Evolutionary conservation across 257 asterid genomes (phyloP).

Genomic region (Solanum piurae): DNA sequence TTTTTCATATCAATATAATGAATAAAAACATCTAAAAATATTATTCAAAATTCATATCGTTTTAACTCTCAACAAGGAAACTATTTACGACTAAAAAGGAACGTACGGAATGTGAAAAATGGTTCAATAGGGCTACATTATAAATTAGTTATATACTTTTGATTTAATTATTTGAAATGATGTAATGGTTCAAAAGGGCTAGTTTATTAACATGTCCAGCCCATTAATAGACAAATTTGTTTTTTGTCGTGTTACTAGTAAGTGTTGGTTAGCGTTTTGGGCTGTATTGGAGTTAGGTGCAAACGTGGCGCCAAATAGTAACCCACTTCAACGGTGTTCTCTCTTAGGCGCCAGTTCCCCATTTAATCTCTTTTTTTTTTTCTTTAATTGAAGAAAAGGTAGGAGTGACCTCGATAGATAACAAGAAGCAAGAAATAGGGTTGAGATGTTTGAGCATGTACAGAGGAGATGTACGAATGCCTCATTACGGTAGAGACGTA

Average conservation of each 20-base stretch:
- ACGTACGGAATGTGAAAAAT: neutral
- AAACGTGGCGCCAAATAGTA: conserved; percentile 12
- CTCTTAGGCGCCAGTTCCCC: conserved; percentile 12
- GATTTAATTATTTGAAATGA: neutral
- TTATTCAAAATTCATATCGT: no score
- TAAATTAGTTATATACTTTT: neutral
- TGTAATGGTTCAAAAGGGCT: neutral
- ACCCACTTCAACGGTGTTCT: conserved; percentile 18
- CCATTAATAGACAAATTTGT: no score
- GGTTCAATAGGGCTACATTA: neutral
- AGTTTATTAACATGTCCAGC: no score
- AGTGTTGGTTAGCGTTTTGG: neutral
- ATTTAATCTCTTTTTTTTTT: neutral
- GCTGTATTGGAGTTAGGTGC: neutral
- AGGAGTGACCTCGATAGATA: no score
- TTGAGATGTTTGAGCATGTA: no score
- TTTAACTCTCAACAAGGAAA: no score
- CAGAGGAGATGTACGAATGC: no score
- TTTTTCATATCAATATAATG: no score
- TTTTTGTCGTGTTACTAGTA: neutral
- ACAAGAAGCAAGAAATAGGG: no score
- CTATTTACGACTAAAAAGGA: neutral
- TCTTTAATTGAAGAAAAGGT: no score
- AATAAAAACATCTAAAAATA: no score
- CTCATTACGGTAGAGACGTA: no score